Evolutionary conservation across 371 early-diverging fungal genomes (phyloP).

Genomic region (Syncephalastrum sp.): DNA sequence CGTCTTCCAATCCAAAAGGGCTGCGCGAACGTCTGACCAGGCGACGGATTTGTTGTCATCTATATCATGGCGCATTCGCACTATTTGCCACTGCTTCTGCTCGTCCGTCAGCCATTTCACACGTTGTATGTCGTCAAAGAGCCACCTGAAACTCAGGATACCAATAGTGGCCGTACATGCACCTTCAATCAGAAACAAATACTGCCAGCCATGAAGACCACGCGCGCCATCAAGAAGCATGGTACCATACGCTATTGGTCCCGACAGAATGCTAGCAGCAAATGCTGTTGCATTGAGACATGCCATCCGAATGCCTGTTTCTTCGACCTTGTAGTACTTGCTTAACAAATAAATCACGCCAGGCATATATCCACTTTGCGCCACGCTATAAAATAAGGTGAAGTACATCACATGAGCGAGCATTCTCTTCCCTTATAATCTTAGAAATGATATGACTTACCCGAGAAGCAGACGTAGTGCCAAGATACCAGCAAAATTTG

Average conservation of each 20-base stretch:
- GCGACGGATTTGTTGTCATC: slow-evolving; percentile 2
- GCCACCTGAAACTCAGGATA: slow-evolving; percentile 17
- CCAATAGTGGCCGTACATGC: slow-evolving; percentile 21
- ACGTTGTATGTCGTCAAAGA: slow-evolving; percentile 26
- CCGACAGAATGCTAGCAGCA: slow-evolving; percentile 25
- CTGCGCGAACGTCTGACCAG: slow-evolving; percentile 6
- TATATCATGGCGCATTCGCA: slow-evolving; percentile 3
- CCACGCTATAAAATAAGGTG: slow-evolving; percentile 15
- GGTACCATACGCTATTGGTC: slow-evolving; percentile 24
- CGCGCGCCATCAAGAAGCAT: slow-evolving; percentile 24
- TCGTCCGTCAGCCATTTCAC: slow-evolving; percentile 31
- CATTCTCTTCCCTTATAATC: no score
- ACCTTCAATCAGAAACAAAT: slow-evolving; percentile 34
- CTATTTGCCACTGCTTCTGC: slow-evolving; percentile 24
- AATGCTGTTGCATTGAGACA: slow-evolving; percentile 25
- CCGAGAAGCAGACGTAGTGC: slow-evolving; percentile 27
- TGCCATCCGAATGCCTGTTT: slow-evolving; percentile 26
- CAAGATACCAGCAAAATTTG: slow-evolving; percentile 19
- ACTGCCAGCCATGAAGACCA: slow-evolving; percentile 35
- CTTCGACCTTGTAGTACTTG: slow-evolving; percentile 27
- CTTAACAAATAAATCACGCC: slow-evolving; percentile 30
- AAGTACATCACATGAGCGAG: background rate
- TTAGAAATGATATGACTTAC: slow-evolving; percentile 14
- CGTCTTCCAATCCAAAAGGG: slow-evolving; percentile 26
- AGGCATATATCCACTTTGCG: slow-evolving; percentile 37